These are phyloP conservation scores for Incumbomyces delicatus DNA, from an alignment of 2,329 filamentous ascomycete species.

Conservation along the genomic window DNA sequence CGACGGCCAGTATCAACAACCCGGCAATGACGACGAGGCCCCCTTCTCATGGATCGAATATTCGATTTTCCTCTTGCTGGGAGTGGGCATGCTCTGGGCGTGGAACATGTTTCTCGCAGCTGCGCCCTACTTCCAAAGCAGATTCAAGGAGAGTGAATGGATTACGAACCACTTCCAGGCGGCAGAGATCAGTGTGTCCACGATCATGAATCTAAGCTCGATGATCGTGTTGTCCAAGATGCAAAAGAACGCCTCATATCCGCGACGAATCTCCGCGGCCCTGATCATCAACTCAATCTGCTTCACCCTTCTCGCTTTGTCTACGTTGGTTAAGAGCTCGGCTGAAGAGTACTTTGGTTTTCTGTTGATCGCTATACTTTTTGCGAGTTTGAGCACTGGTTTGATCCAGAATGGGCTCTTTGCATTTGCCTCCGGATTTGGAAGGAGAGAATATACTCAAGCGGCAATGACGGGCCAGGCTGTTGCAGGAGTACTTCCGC, in stretches of 20 bases:
- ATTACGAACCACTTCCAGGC: conserved; percentile 79
- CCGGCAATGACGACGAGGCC: conserved; percentile 8
- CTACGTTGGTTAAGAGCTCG: conserved; percentile 60
- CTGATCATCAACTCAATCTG: conserved; percentile 67
- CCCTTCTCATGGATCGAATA: conserved; percentile 81
- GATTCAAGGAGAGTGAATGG: conserved; percentile 62
- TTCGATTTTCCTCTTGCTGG: conserved; percentile 70
- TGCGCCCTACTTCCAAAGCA: conserved; percentile 80
- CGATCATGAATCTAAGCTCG: conserved; percentile 66
- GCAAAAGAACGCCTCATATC: conserved; percentile 76
- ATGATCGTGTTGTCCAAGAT: conserved; percentile 70
- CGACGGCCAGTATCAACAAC: conserved; percentile 1
- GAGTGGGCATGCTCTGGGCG: conserved; percentile 93
- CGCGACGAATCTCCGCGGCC: conserved; percentile 69
- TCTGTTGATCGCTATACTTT: conserved; percentile 69
- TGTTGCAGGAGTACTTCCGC: conserved; percentile 80
- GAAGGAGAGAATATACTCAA: conserved; percentile 79
- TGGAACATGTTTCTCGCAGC: conserved; percentile 99
- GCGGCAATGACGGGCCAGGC: conserved; percentile 94
- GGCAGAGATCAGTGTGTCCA: conserved; percentile 77
- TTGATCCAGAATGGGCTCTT: conserved; percentile 91
- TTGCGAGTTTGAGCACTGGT: conserved; percentile 69
- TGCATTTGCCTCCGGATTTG: conserved; percentile 80
- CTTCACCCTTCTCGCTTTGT: conserved; percentile 70
- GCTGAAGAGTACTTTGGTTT: conserved; percentile 67